phyloP scores from a whole-genome alignment of 2,329 filamentous ascomycete genomes.

The Ophiostoma angusticollis region DNA sequence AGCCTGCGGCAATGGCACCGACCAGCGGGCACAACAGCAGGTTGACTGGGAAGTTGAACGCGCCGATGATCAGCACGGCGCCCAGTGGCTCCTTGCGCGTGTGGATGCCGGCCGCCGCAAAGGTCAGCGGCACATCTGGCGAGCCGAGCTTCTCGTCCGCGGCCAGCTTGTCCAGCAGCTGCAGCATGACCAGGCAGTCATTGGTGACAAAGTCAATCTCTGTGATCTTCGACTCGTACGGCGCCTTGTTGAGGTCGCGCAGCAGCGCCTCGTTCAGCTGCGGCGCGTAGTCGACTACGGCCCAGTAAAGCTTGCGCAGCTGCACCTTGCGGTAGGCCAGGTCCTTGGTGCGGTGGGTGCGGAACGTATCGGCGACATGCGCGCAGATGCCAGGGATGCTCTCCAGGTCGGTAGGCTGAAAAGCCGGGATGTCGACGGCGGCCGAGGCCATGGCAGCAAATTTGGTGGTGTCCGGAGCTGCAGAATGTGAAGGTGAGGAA shows the following conservation, averaged over 20 bases:
- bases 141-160: constrained; percentile 60
- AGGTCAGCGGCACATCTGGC: constrained; percentile 53
- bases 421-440: constrained; percentile 27
- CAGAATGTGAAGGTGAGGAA: no score
- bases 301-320: constrained; percentile 93
- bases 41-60: constrained; percentile 90
- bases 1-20: constrained; percentile 85
- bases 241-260: constrained; percentile 65
- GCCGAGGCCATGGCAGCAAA: constrained; percentile 22
- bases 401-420: constrained; percentile 51
- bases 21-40: constrained; percentile 66
- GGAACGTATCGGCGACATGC: constrained; percentile 55
- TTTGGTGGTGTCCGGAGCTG: background rate
- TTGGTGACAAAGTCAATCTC: constrained; percentile 71
- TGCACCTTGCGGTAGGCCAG: constrained; percentile 72
- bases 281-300: constrained; percentile 61
- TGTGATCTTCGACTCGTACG: constrained; percentile 57
- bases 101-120: constrained; percentile 56
- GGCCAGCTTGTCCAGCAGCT: constrained; percentile 68
- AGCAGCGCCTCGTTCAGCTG: constrained; percentile 63
- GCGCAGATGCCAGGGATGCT: constrained; percentile 50
- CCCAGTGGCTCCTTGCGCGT: constrained; percentile 84
- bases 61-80: constrained; percentile 69
- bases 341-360: constrained; percentile 67
- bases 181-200: constrained; percentile 66